A percentile compares a stretch with the other conserved stretches of the same genome.
phyloP scores from a whole-genome alignment of 768 basidiomycete genomes.

The Hortiboletus campestris region DNA sequence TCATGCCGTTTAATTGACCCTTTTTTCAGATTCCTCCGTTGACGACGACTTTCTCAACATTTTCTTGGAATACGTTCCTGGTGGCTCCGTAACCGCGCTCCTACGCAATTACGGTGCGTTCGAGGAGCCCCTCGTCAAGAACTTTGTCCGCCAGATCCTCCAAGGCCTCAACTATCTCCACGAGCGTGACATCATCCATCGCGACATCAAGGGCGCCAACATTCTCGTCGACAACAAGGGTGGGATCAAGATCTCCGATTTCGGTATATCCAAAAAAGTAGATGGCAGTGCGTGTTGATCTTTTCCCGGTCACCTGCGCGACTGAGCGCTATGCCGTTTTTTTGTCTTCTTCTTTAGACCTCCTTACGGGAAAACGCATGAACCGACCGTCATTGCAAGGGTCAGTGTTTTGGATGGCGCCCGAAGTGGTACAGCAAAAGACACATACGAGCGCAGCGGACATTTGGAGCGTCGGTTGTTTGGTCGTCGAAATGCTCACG shows the following conservation, averaged over 20 bases:
- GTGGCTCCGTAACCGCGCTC: conserved; percentile 88
- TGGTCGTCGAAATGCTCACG: conserved; percentile 96
- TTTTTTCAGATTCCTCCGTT: conserved; percentile 78
- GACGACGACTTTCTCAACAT: conserved; percentile 92
- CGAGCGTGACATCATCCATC: conserved; percentile 91
- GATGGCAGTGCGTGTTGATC: conserved; percentile 75
- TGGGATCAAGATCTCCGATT: conserved; percentile 95
- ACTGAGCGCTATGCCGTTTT: conserved; percentile 19
- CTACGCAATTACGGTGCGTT: conserved; percentile 92
- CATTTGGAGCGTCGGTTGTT: conserved; percentile 94
- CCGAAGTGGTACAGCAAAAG: conserved; percentile 96
- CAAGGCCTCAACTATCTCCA: conserved; percentile 89
- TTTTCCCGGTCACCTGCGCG: background rate
- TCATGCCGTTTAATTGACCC: background rate
- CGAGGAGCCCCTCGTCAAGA: conserved; percentile 87
- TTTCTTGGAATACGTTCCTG: conserved; percentile 95
- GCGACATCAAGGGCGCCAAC: conserved; percentile 98
- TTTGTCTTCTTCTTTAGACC: conserved; percentile 25
- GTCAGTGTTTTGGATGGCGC: conserved; percentile 99
- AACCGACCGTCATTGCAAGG: conserved; percentile 95
- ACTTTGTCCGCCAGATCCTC: conserved; percentile 90
- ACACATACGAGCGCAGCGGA: conserved; percentile 90
- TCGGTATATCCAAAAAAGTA: conserved; percentile 96
- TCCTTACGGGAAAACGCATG: conserved; percentile 60
- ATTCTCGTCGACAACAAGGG: conserved; percentile 98